Base-by-base conservation (phyloP, 2,329 filamentous ascomycete genomes). In the Daldinia eschscholtzii region DNA sequence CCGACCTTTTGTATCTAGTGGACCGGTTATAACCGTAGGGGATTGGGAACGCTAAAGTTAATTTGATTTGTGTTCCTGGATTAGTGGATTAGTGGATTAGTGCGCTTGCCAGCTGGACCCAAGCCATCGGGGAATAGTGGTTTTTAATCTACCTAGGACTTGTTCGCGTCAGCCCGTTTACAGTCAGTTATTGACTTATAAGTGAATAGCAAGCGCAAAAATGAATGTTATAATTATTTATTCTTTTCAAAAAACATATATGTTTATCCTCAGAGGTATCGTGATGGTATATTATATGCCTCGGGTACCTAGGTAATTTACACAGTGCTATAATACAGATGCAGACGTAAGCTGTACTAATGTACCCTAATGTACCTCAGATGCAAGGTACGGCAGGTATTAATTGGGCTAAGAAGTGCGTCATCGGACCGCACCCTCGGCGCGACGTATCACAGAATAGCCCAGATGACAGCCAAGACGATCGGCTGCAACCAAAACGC, bases 341-440 rank as follows among this genome's bases (percentile, higher is more conserved):
- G 35, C 35, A 39, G 35, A 26, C 26, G 18, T 50, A 26, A 26
- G 2, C 15, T 28, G 18, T 48, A n/a, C 15, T 28, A 6, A 50
- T 30, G 46, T 50, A 50, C 46, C 46, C 15, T 28, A 6, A 50
- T 30, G 46, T 50, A 50, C 46, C 46, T 50, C 12, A 23, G 30
- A 37, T 35, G 33, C 50, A 55, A 55, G 35, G 46, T 46, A 41
- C 28, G 20, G 44, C 13, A 57, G 9, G 12, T 41, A 67, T 56
- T 58, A 60, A 63, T 67, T 62, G 53, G 10, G 33, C n/a, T 46
- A 20, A 35, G 10, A 42, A 57, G 53, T 67, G 67, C 63, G 67
- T 66, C 63, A 69, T 69, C 30, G 44, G 23, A 5, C 39, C 33
- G 5, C 35, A 13, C 33, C 20, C 53, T 37, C 37, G 53, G 37